These are phyloP conservation scores for Penicillium turbatum DNA, from an alignment of 495 filamentous ascomycete genomes.

Conservation along the genomic window DNA sequence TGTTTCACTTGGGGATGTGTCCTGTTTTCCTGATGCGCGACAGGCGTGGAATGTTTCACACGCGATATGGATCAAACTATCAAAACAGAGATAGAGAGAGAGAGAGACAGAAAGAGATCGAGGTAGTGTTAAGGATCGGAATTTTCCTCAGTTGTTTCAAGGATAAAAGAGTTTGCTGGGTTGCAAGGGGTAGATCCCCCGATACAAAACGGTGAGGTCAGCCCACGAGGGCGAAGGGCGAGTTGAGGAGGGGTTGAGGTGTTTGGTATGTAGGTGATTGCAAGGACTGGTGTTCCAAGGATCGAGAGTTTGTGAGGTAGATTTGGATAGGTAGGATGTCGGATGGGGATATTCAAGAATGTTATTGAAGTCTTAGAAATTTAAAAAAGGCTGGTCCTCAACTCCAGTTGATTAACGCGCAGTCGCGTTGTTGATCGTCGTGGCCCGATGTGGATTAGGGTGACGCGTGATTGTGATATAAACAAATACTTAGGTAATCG, in stretches of 20 bases:
- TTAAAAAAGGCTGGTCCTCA: neutral
- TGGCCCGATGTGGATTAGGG: slow-evolving; percentile 23
- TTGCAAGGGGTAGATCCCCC: slow-evolving; percentile 29
- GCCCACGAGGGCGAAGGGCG: slow-evolving; percentile 17
- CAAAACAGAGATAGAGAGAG: too few relatives aligned
- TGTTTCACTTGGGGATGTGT: neutral
- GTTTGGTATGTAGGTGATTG: neutral
- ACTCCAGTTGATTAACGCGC: slow-evolving; percentile 23
- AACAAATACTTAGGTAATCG: slow-evolving; percentile 29
- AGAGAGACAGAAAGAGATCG: too few relatives aligned
- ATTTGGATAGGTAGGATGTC: slow-evolving; percentile 1
- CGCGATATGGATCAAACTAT: neutral
- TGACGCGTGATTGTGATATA: slow-evolving; percentile 31
- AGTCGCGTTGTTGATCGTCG: slow-evolving; percentile 32
- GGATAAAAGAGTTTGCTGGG: neutral
- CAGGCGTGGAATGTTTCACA: slow-evolving; percentile 5
- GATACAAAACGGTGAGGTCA: slow-evolving; percentile 12
- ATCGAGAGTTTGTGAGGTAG: neutral
- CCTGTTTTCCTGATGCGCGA: neutral
- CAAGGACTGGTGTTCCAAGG: neutral
- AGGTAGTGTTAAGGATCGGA: neutral
- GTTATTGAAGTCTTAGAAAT: neutral
- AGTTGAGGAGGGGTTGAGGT: slow-evolving; percentile 5
- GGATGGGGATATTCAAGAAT: slow-evolving; percentile 11
- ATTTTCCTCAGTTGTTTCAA: neutral